Evolutionary conservation across 768 basidiomycete genomes (phyloP).

Genomic region (Boletus rufocinnamomeus): DNA sequence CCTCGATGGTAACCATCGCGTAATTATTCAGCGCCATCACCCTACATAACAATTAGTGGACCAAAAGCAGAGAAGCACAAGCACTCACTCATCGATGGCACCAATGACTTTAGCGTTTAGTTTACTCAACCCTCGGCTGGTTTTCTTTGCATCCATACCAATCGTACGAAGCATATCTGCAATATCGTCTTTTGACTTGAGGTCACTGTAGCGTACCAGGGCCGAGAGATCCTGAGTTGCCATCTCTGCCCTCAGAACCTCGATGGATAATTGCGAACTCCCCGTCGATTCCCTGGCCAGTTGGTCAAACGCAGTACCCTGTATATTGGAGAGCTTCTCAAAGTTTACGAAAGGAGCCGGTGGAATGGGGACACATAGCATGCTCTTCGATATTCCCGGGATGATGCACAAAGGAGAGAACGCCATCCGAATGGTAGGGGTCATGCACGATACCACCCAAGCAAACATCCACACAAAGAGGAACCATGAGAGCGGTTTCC

Average conservation of each 20-base stretch:
- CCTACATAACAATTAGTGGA: conserved; percentile 36
- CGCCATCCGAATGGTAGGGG: conserved; percentile 44
- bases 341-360: conserved; percentile 52
- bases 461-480: conserved; percentile 54
- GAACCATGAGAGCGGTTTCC: conserved; percentile 55
- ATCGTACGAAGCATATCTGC: conserved; percentile 55
- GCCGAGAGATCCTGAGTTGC: conserved; percentile 68
- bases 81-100: conserved; percentile 67
- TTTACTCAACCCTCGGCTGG: conserved; percentile 59
- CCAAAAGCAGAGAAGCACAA: conserved; percentile 19
- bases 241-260: conserved; percentile 78
- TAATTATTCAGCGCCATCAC: conserved; percentile 76
- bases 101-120: conserved; percentile 69
- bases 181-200: conserved; percentile 60
- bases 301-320: conserved; percentile 63
- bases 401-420: conserved; percentile 62
- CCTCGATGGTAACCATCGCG: conserved; percentile 59
- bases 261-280: conserved; percentile 59
- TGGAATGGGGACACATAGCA: conserved; percentile 40
- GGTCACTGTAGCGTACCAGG: conserved; percentile 61
- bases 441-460: conserved; percentile 43
- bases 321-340: conserved; percentile 57
- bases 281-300: conserved; percentile 60
- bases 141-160: conserved; percentile 59
- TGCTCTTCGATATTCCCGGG: conserved; percentile 54